These are phyloP conservation scores for Trichoderma hamatum DNA, from an alignment of 2,329 filamentous ascomycete genomes.

Conservation along the genomic window DNA sequence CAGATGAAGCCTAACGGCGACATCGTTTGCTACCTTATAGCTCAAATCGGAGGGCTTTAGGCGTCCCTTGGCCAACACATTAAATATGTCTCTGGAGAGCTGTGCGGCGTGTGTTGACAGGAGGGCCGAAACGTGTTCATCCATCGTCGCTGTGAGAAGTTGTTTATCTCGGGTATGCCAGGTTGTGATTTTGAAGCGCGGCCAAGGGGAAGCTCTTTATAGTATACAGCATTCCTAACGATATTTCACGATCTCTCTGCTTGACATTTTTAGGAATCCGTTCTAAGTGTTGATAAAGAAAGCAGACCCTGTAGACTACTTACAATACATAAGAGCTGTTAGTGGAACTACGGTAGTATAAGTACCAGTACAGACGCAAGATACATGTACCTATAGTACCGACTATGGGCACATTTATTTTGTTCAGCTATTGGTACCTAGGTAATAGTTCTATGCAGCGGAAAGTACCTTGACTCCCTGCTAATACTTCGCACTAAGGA, in stretches of 20 bases:
- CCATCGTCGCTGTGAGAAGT: not conserved
- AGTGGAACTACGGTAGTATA: too few relatives aligned
- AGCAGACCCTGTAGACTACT: too few relatives aligned
- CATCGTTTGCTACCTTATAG: not conserved
- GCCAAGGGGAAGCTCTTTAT: not conserved
- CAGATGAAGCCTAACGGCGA: not conserved
- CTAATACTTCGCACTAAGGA: too few relatives aligned
- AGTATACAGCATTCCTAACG: not conserved
- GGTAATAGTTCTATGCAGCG: too few relatives aligned
- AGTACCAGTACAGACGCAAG: too few relatives aligned
- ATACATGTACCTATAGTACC: too few relatives aligned
- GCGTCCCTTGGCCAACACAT: not conserved
- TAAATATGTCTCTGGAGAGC: not conserved
- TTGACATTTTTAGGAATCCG: not conserved
- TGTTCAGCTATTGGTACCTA: too few relatives aligned
- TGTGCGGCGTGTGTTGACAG: not conserved
- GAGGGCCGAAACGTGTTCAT: not conserved
- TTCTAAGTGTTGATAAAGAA: too few relatives aligned
- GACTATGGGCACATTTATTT: too few relatives aligned
- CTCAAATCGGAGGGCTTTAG: not conserved
- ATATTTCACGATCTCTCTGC: not conserved
- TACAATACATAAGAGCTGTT: too few relatives aligned
- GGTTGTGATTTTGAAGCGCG: not conserved
- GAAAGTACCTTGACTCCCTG: too few relatives aligned
- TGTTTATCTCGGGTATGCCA: not conserved